Base-by-base conservation (phyloP, 805 yeast genomes). In the Starmerella potacharoeniae region DNA sequence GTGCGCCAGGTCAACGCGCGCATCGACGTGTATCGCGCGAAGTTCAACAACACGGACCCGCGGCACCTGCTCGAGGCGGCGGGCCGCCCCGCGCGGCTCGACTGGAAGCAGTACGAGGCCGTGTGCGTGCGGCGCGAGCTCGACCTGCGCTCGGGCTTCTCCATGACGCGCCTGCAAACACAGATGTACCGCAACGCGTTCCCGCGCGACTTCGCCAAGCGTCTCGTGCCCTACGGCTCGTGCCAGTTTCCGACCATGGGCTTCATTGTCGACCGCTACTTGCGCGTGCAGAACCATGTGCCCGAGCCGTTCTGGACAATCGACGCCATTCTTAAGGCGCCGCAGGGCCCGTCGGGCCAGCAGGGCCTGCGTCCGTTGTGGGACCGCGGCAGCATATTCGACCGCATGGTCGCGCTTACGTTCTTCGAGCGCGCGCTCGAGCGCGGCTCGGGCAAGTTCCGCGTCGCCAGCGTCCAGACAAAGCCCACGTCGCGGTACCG, bases 191-290 rank as follows among this genome's bases (percentile, higher is more conserved):
- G 65, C 35, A 37, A 44, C 6, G 64, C 75, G 52, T 71, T 81
- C 34, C 45, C 56, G 5, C 49, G 49, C 33, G 56, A 42, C 29
- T 45, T 52, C 37, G 40, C 35, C 29, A 71, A 71, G 60, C 58
- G 54, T 60, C 71, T 73, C 5, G 74, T 84, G 0, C 88, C 96
- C 1, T 93, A 90, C 67, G 99, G 99, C 2, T 71, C 85, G 2
- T 93, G 99, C 66, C 99, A 93, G 66, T 93, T 93, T 64, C 99
- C 99, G 2, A 91, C 98, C 0, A 73, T 93, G 51, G 97, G 98
- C 3, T 93, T 93, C 69, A 90, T 93, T 0, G 97, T 93, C 10
- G 98, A 93, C 64, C 73, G 98, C 56, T 89, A 82, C 66, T 80
- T 82, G 55, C 74, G 96, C 55, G 84, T 85, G 36, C 77, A 80